These are phyloP conservation scores for Hippophae rhamnoides DNA, from an alignment of 306 rosid species.

Conservation along the genomic window DNA sequence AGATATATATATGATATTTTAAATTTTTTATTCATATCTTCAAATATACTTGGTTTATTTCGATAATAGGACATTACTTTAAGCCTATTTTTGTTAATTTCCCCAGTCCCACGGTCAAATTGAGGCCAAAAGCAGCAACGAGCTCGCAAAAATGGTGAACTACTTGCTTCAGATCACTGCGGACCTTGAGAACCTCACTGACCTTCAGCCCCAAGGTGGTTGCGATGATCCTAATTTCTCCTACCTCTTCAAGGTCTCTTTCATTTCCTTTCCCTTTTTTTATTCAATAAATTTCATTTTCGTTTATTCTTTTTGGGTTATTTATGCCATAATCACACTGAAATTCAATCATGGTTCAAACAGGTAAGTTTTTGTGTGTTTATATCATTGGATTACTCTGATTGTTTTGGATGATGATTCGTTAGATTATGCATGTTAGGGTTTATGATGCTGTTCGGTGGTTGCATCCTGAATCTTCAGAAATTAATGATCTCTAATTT, in stretches of 20 bases:
- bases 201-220: conserved; percentile 81
- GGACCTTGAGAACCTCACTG: conserved; percentile 73
- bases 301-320: no score
- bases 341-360: background rate
- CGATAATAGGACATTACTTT: no score
- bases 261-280: background rate
- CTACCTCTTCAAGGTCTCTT: conserved; percentile 67
- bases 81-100: no score
- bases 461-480: background rate
- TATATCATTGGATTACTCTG: background rate
- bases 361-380: no score
- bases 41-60: background rate
- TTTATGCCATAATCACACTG: background rate
- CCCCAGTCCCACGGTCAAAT: background rate
- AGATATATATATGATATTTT: no score
- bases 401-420: background rate
- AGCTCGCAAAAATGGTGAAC: conserved; percentile 53
- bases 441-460: background rate
- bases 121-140: background rate
- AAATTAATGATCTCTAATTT: background rate
- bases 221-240: conserved; percentile 76
- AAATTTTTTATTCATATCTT: no score
- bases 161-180: conserved; percentile 54
- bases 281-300: background rate
- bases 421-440: background rate